Evolutionary conservation across 257 asterid genomes (phyloP), one percentile per base, ranked within the genome.

Genomic region (Datura wrightii): DNA sequence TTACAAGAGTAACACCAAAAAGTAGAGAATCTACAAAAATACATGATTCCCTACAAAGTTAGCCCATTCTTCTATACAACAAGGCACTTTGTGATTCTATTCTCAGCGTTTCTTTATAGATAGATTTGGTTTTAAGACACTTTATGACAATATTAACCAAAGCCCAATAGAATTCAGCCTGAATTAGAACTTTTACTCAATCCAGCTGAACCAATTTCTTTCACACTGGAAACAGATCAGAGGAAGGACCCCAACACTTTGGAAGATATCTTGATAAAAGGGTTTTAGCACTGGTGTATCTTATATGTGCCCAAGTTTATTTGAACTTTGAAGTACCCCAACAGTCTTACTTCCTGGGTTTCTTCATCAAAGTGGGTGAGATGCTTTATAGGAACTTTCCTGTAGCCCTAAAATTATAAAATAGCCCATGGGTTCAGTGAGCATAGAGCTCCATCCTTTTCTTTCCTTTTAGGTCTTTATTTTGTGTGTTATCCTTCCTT

Each of bases 211-310:
- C 85, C 70, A 69, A 36, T 54, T 34, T 41, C 52, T 83, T 66
- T 50, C 80, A 14, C 80, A 34, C 52, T 6, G 24, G 70, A 11
- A 69, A 65, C 79, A 83, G 52, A 66, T 50, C 69, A 13, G 19
- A 50, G 85, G 52, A 67, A 24, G 7, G 67, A 66, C 81, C 66
- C 80, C 52, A 67, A 66, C 31, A 39, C 6, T 67, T 52, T 18
- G 54, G 67, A 83, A 83, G 85, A 83, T 83, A 83, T 53, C 85
- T 83, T 83, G 67, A 67, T 5, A 36, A 66, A 83, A 66, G 63
- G 53, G 18, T 67, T 63, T 46, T 63, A 50, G 65, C 80, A 83
- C 63, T 16, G 36, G 79, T 46, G 41, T 63, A 82, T 10, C 44
- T 16, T 63, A 82, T 81, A 60, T 13, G 56, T 55, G 60, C 9